Evolutionary conservation across 768 basidiomycete species (phyloP).

Genomic region (Agrocybe praecox): DNA sequence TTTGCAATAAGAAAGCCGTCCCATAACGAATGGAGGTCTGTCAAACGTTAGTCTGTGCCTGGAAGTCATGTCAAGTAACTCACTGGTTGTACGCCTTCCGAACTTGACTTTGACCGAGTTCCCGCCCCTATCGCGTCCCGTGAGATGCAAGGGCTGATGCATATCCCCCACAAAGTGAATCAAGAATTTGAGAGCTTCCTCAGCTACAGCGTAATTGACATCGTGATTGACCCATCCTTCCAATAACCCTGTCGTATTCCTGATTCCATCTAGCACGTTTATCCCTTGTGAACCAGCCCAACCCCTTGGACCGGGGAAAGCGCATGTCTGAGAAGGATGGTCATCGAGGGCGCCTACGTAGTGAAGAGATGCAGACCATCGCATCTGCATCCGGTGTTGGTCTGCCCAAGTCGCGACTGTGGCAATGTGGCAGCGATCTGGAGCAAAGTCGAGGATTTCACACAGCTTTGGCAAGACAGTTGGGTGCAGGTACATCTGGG

Average conservation of each 20-base stretch:
- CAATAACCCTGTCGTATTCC: slow-evolving; percentile 73
- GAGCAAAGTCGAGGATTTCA: slow-evolving; percentile 59
- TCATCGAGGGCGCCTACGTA: slow-evolving; percentile 78
- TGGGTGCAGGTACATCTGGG: slow-evolving; percentile 88
- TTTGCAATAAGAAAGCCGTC: slow-evolving; percentile 83
- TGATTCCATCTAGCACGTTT: slow-evolving; percentile 79
- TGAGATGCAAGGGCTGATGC: slow-evolving; percentile 93
- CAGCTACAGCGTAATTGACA: slow-evolving; percentile 40
- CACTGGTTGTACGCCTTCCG: slow-evolving; percentile 72
- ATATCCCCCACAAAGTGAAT: slow-evolving; percentile 93
- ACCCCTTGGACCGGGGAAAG: slow-evolving; percentile 74
- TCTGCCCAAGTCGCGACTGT: slow-evolving; percentile 92
- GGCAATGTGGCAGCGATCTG: slow-evolving; percentile 68
- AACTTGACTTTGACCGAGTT: slow-evolving; percentile 79
- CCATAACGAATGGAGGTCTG: slow-evolving; percentile 89
- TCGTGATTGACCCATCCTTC: slow-evolving; percentile 45
- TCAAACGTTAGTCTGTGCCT: neutral
- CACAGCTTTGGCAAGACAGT: slow-evolving; percentile 67
- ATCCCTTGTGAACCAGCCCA: slow-evolving; percentile 58
- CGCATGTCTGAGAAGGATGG: slow-evolving; percentile 74
- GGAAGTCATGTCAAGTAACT: slow-evolving; percentile 21
- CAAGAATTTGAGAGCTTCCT: slow-evolving; percentile 89
- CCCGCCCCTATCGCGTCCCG: slow-evolving; percentile 85
- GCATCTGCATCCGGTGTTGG: slow-evolving; percentile 57
- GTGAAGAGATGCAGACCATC: slow-evolving; percentile 76